Base-by-base conservation (phyloP, 148 eudicot genomes). In the Cornus florida region DNA sequence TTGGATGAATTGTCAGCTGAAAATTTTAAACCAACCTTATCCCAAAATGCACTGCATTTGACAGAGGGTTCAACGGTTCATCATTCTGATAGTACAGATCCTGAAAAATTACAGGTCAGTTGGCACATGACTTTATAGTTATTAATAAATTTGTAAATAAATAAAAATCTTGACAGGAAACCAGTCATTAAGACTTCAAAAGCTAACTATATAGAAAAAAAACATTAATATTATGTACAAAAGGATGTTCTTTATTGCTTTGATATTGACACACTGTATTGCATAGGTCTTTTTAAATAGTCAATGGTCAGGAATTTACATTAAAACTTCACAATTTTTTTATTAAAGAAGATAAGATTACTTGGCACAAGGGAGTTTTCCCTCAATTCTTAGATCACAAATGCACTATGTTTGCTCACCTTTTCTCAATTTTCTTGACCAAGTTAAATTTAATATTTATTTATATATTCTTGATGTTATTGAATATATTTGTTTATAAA, bases 341-440 rank as follows among this genome's bases (percentile, higher is more conserved):
- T 23, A 74, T 10, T 11, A 3, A 13, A 10, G 12, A 6, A 59
- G 32, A 74, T 7, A 23, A 32, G 57, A 19, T 5, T 14, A 31
- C 24, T 32, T 24, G 24, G 38, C 65, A 31, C 23, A 60, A 74
- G 13, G 50, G 50, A 74, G 77, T 32, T 74, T 35, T 22, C 43
- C 70, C 23, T 7, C 56, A 23, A 62, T 41, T 41, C 5, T 41
- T 20, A 4, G 56, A 71, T 39, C 14, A 16, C 69, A 46, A 66
- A 11, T 19, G 59, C 11, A 41, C 39, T 28, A 38, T 41, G 3
- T 65, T 5, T 75, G 57, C 57, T 39, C 59, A 67, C 64, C 67
- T 76, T 46, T 67, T 67, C 38, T 67, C 50, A 12, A 32, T 76
- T 76, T 76, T 32, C 28, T 67, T 46, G 28, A 50, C 48, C 48